phyloP scores from a whole-genome alignment of 73 alveolate species.

The Paramecium tetraurelia region DNA sequence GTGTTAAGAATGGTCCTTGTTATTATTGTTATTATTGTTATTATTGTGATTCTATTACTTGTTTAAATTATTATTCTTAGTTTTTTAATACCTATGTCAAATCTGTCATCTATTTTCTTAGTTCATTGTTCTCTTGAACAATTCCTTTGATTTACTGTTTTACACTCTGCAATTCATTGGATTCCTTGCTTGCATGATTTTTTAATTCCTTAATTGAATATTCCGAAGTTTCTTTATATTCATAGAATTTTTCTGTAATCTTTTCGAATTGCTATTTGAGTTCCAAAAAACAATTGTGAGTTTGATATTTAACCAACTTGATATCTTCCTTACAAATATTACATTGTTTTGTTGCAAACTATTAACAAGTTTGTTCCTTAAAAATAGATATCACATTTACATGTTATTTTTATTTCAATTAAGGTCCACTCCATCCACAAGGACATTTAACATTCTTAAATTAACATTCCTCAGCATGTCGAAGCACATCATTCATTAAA shows the following conservation, averaged over 20 bases:
- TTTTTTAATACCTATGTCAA: not conserved
- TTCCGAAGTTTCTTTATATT: not conserved
- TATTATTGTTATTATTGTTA: not conserved
- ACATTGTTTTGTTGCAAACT: not conserved
- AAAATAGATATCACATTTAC: not conserved
- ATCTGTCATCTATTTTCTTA: not conserved
- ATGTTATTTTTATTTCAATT: not conserved
- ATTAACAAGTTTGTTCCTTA: not conserved
- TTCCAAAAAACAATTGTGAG: not conserved
- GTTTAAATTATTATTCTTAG: not conserved
- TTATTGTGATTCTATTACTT: not conserved
- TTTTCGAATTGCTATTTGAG: not conserved
- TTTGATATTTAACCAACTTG: not conserved
- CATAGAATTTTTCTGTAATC: not conserved
- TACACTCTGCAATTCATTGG: not conserved
- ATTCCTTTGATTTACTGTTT: not conserved
- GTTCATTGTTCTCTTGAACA: not conserved
- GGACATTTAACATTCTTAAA: not conserved
- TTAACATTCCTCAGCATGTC: not conserved
- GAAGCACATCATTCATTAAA: not conserved
- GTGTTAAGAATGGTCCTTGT: not conserved
- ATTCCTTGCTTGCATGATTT: not conserved
- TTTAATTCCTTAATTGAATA: not conserved
- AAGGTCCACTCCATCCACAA: slow-evolving; percentile 23
- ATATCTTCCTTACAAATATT: not conserved